Conservation (phyloP, 2,329 filamentous ascomycete genomes). For the Aspergillus ochraceoroseus region DNA sequence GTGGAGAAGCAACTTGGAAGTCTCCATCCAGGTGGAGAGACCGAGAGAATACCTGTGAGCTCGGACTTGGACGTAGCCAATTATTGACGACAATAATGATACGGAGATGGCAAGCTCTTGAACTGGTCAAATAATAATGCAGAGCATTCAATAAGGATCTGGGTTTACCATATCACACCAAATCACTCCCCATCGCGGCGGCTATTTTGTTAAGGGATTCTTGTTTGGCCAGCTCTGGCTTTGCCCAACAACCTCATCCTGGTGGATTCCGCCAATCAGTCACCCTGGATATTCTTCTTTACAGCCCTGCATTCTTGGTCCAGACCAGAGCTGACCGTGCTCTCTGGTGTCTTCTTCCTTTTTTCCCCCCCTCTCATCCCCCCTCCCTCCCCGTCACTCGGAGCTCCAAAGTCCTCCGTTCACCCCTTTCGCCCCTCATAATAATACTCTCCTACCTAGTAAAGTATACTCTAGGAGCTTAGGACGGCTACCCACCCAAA, state of each 20-base stretch:
- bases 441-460: no score
- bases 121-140: background rate
- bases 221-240: conserved; percentile 11
- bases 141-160: background rate
- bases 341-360: conserved; percentile 10
- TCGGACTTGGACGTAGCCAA: no score
- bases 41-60: no score
- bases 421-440: conserved; percentile 9
- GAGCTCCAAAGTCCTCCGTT: conserved; percentile 4
- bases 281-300: no score
- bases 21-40: no score
- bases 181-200: conserved; percentile 8
- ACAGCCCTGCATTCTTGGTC: conserved; percentile 21
- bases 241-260: conserved; percentile 11
- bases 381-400: background rate
- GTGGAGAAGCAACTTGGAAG: no score
- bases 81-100: background rate
- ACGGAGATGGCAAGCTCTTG: no score
- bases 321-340: conserved; percentile 15
- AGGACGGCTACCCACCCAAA: no score
- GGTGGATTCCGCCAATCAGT: conserved; percentile 1
- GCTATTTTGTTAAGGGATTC: conserved; percentile 7
- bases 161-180: conserved; percentile 9
- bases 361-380: conserved; percentile 9
- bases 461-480: no score